Evolutionary conservation across 768 basidiomycete species (phyloP), one percentile per base, ranked within the genome.

Genomic region (Jaapia argillacea): DNA sequence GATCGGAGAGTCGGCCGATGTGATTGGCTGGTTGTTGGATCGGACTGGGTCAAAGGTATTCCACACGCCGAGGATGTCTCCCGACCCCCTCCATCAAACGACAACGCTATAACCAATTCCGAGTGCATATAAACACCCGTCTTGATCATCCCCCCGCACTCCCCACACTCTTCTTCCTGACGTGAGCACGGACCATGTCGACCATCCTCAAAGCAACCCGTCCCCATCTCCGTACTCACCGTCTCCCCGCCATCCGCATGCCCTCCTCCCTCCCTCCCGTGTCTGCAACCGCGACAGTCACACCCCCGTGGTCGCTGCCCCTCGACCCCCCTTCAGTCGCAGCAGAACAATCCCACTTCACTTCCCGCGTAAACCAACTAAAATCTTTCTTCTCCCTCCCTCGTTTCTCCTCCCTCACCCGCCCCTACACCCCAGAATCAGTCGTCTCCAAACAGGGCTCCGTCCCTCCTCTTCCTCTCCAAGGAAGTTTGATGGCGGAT

Each of bases 381-480:
- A 62, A 76, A 14, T 64, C 71, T 2, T 97, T 88, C 75, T 91
- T 91, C 59, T 56, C 69, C 23, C 72, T 71, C 18, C 77, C 89
- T 14, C 79, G 92, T 14, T 96, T 90, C 58, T 63, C 69, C 21
- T 64, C 64, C 46, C 74, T 87, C 43, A 80, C 78, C 54, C 74
- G 93, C 10, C 81, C 91, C 0, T 97, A 97, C 63, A 67, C 83
- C 4, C 72, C 91, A 3, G 73, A 75, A 23, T 73, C 78, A 35
- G 85, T 97, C 48, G 91, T 79, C 4, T 77, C 84, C 18, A 93
- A 96, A 64, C 90, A 94, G 54, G 93, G 93, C 24, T 83, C 82
- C 14, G 67, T 91, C 16, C 85, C 89, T 5, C 77, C 87, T 14
- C 66, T 82, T 13, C 82, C 86, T 4, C 74, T 85, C 23, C 82